phyloP scores from a whole-genome alignment of 2,329 filamentous ascomycete genomes.

The Exophiala mesophila region DNA sequence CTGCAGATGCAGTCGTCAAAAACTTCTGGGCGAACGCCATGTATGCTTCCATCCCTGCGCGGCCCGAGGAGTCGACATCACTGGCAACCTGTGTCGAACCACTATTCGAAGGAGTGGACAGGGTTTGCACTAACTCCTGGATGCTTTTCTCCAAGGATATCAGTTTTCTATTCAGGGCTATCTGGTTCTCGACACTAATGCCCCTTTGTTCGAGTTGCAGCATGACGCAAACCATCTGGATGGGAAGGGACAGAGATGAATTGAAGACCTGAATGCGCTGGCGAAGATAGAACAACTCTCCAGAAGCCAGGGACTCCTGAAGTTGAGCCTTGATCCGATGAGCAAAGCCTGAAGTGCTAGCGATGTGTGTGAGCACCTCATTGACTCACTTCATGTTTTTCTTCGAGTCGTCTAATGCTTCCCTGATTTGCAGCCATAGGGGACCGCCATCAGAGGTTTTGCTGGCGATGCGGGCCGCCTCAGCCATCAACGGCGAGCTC shows the following conservation, averaged over 20 bases:
- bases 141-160: conserved; percentile 13
- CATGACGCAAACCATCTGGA: conserved; percentile 25
- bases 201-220: conserved; percentile 24
- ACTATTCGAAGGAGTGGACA: conserved; percentile 6
- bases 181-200: conserved; percentile 18
- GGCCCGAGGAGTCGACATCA: conserved; percentile 2
- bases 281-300: conserved; percentile 23
- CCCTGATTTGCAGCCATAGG: conserved; percentile 22
- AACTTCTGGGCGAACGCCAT: conserved; percentile 24
- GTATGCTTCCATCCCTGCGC: conserved; percentile 22
- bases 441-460: conserved; percentile 21
- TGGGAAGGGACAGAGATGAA: conserved; percentile 19
- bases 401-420: conserved; percentile 20
- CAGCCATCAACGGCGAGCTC: conserved; percentile 18
- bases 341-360: conserved; percentile 13
- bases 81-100: conserved; percentile 11
- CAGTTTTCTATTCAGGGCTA: conserved; percentile 14
- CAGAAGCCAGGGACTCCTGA: conserved; percentile 17
- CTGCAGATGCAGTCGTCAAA: conserved; percentile 21
- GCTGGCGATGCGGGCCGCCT: conserved; percentile 22
- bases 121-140: conserved; percentile 9
- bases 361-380: conserved; percentile 19
- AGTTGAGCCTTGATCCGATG: conserved; percentile 19
- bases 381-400: conserved; percentile 22
- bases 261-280: conserved; percentile 26